Evolutionary conservation across 139 green algal genomes (phyloP), one percentile per base, ranked within the genome.

Genomic region (Limnomonas spitsbergensis): DNA sequence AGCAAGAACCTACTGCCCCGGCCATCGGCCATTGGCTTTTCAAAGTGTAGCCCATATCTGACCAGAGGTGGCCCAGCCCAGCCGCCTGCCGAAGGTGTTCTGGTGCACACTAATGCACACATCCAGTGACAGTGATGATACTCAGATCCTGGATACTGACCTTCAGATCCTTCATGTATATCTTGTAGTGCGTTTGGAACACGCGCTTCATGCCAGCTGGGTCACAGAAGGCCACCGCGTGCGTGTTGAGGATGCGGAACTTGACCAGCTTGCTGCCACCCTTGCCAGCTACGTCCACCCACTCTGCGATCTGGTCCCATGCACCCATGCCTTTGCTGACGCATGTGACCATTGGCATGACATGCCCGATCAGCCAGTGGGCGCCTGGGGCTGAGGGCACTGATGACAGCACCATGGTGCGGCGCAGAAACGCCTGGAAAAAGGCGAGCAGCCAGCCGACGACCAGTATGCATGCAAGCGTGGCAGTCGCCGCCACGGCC

Each of bases 101-200:
- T n/a, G n/a, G n/a, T n/a, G n/a, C n/a, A n/a, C n/a, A n/a, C n/a
- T n/a, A n/a, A n/a, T n/a, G n/a, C n/a, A n/a, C n/a, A n/a, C n/a
- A n/a, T n/a, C n/a, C n/a, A n/a, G n/a, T n/a, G n/a, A n/a, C n/a
- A n/a, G n/a, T n/a, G n/a, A n/a, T n/a, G n/a, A n/a, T n/a, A n/a
- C n/a, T n/a, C n/a, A n/a, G n/a, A n/a, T n/a, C n/a, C n/a, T n/a
- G n/a, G n/a, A n/a, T n/a, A n/a, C n/a, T n/a, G 14, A 61, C 47
- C 47, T 84, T 53, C 0, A 94, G 75, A 80, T 97, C 94, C 79
- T 98, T 98, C 1, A 87, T 83, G 66, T 96, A 98, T 9, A 88
- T 56, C 80, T 90, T 91, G 67, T 90, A 89, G 3, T 82, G 54
- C 0, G 87, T 89, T 82, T 97, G 93, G 66, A 96, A 97, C 9